Conservation (phyloP, 768 basidiomycete genomes). For the Suillus plorans region DNA sequence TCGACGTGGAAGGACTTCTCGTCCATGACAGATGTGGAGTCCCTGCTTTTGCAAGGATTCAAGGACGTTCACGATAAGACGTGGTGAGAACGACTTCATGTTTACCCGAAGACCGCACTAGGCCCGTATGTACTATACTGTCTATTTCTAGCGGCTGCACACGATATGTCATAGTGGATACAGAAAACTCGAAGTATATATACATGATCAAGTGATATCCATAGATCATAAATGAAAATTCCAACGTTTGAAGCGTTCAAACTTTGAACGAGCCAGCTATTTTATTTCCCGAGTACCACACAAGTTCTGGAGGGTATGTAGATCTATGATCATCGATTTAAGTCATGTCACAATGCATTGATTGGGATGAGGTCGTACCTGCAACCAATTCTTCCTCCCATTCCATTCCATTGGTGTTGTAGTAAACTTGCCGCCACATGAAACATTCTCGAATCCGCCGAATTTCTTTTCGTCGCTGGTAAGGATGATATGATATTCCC, state of each 20-base stretch:
- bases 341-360: conserved; percentile 6
- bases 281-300: conserved; percentile 26
- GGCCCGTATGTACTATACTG: too few species aligned
- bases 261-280: background rate
- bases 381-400: conserved; percentile 83
- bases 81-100: background rate
- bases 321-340: conserved; percentile 18
- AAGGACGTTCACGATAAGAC: background rate
- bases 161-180: background rate
- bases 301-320: conserved; percentile 33
- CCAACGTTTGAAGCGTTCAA: background rate
- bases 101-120: too few species aligned
- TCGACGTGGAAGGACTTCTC: conserved; percentile 13
- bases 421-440: conserved; percentile 59
- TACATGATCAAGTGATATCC: background rate
- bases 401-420: conserved; percentile 93
- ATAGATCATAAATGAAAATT: background rate
- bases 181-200: background rate
- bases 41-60: background rate
- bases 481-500: conserved; percentile 81
- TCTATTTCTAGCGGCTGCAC: background rate
- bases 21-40: conserved; percentile 16
- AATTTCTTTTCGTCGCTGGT: conserved; percentile 85
- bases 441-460: conserved; percentile 87
- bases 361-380: conserved; percentile 48